Evolutionary conservation across 805 yeast genomes (phyloP), one percentile per base, ranked within the genome.

Genomic region (Metschnikowia drakensbergensis): DNA sequence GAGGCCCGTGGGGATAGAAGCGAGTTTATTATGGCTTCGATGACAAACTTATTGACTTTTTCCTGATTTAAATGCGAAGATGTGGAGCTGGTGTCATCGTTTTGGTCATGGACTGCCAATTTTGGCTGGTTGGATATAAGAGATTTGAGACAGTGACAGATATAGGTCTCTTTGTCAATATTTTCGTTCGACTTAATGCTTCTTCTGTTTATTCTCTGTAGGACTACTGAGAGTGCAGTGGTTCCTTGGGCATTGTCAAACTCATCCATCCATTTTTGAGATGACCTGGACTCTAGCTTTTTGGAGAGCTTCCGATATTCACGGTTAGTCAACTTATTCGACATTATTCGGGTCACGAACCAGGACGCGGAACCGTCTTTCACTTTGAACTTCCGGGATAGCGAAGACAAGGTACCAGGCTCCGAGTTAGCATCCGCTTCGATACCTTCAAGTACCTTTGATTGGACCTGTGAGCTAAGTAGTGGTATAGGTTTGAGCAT

Each of bases 121-220:
- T 41, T 57, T 5, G 25, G 25, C 8, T 52, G 50, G 22, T 28
- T 29, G 39, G 66, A 67, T 22, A 72, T 45, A 2, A 71, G 64
- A 48, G 62, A 58, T 49, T 65, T 69, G 45, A 73, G 63, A 46
- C 75, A 72, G 50, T 60, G 65, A 8, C 74, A 68, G 31, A 72
- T 72, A 22, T 58, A 51, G 46, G 54, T 68, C 48, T 73, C 77
- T 46, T 58, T 66, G 45, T 72, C 76, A 34, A 72, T 68, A 48
- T 71, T 76, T 29, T 72, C 76, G 50, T 73, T 72, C 3, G 75
- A 68, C 53, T 73, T 73, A 51, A 72, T 71, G 48, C 72, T 68
- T 51, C 71, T 69, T 49, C 65, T 68, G 54, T 71, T 73, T 33
- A 72, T 62, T 35, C 74, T 58, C 3, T 68, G 58, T 25, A 73